Base-by-base conservation (phyloP, 2,329 filamentous ascomycete genomes). In the Aspergillus brunneoviolaceus region DNA sequence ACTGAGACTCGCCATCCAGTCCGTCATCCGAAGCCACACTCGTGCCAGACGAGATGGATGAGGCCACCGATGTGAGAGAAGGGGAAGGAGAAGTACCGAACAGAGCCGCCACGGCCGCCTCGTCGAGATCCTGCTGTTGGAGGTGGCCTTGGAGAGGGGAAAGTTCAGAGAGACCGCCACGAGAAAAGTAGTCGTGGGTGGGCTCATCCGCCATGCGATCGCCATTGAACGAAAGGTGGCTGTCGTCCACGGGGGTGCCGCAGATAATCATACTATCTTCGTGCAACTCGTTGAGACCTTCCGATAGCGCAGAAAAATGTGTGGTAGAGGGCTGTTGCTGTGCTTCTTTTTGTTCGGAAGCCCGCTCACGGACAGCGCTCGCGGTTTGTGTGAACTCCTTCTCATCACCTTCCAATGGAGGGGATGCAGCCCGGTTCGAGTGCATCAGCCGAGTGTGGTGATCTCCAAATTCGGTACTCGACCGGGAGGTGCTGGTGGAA, bases 351-450 rank as follows among this genome's bases (percentile, higher is more conserved):
- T 79, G 72, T 63, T 75, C 70, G 23, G 76, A 77, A 31, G 76
- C 75, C 65, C 81, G 83, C 77, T 84, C 81, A 60, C 86, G 91
- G 68, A 98, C 85, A 52, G 89, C 91, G 67, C 92, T 91, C 16
- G 95, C 95, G 1, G 93, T 98, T 77, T 96, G 91, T 6, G 94
- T 97, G 72, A 99, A 99, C 76, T 98, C 95, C 72, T 90, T 91
- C 81, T 98, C 94, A 69, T 98, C 94, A 69, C 90, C 92, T 79
- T 98, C 94, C 42, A 98, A 82, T 16, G 92, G 92, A 55, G 94
- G 93, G 64, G 91, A 95, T 25, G 89, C 87, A n/a, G 89, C 89
- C 61, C 90, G 87, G 62, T 87, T 83, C 63, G 85, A 87, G 68
- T 88, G 85, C 63, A 79, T 74, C 31, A 78, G 60, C 55, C 90